These are phyloP conservation scores for Crucihimalaya himalaica DNA, from an alignment of 345 rosid species.

Conservation along the genomic window DNA sequence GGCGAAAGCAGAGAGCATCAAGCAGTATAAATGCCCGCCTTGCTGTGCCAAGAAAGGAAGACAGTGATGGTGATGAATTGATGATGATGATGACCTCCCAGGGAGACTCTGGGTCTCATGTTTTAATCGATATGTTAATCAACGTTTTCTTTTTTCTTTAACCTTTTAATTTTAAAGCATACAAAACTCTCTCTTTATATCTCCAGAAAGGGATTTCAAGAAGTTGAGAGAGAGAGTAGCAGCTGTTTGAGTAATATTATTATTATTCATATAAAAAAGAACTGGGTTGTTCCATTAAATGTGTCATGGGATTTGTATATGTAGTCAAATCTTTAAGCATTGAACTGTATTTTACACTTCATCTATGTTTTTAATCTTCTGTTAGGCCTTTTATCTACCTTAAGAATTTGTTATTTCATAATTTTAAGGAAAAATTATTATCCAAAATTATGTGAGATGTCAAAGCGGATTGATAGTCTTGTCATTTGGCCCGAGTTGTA, in stretches of 20 bases:
- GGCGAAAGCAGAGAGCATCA: conserved; percentile 74
- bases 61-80: conserved; percentile 42
- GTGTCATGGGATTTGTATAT: conserved; percentile 31
- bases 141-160: conserved; percentile 7
- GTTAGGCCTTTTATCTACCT: conserved; percentile 3
- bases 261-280: conserved; percentile 25
- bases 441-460: neutral
- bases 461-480: neutral
- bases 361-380: neutral
- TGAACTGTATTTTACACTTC: conserved; percentile 16
- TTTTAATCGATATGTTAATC: conserved; percentile 34
- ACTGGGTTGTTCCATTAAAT: conserved; percentile 22
- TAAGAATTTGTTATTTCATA: neutral
- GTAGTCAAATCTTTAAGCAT: conserved; percentile 27
- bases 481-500: neutral
- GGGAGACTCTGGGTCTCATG: conserved; percentile 31
- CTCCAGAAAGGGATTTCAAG: conserved; percentile 34
- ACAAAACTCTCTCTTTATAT: conserved; percentile 36
- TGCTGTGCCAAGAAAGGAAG: conserved; percentile 78
- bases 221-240: conserved; percentile 38
- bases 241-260: conserved; percentile 32
- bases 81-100: conserved; percentile 11
- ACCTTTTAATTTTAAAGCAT: conserved; percentile 34
- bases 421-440: neutral
- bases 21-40: conserved; percentile 86